Conservation (phyloP, 495 filamentous ascomycete species). For the Aspergillus funiculosus region DNA sequence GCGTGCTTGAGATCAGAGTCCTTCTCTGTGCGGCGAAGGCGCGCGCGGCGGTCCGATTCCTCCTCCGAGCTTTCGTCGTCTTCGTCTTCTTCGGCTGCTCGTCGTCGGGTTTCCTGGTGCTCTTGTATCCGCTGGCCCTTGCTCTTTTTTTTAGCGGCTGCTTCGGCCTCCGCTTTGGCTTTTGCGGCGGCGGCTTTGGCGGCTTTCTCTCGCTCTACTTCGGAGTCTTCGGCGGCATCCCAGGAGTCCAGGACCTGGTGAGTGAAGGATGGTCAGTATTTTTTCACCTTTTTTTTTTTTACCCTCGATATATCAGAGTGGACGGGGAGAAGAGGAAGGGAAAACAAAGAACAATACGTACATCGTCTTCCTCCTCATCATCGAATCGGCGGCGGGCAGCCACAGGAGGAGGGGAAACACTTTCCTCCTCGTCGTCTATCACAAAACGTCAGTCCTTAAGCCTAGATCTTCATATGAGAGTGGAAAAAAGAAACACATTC, state of each 20-base stretch:
- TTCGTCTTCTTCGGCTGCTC: conserved; percentile 37
- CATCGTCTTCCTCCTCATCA: conserved; percentile 91
- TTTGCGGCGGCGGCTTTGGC: conserved; percentile 79
- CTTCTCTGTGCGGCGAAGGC: conserved; percentile 70
- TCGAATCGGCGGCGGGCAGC: conserved; percentile 66
- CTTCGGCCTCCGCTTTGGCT: conserved; percentile 83
- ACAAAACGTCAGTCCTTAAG: conserved; percentile 3
- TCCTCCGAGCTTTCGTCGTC: conserved; percentile 63
- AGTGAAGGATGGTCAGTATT: not conserved
- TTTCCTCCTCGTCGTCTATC: conserved; percentile 64
- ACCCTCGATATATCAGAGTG: too few relatives aligned
- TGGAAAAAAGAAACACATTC: conserved; percentile 9
- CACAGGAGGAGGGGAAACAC: conserved; percentile 56
- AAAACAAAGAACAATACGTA: conserved; percentile 37
- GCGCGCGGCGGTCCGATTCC: conserved; percentile 62
- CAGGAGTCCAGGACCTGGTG: conserved; percentile 81
- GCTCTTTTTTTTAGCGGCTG: conserved; percentile 88
- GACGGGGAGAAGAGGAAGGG: not conserved
- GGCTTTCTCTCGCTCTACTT: conserved; percentile 91
- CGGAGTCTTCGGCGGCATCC: conserved; percentile 95
- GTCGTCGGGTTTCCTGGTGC: conserved; percentile 44
- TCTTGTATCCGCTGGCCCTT: conserved; percentile 86
- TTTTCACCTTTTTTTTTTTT: not conserved
- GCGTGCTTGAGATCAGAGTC: conserved; percentile 88
- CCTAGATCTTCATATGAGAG: not conserved